phyloP scores from a whole-genome alignment of 1,284 basidiomycete genomes.

The Moesziomyces sp. region DNA sequence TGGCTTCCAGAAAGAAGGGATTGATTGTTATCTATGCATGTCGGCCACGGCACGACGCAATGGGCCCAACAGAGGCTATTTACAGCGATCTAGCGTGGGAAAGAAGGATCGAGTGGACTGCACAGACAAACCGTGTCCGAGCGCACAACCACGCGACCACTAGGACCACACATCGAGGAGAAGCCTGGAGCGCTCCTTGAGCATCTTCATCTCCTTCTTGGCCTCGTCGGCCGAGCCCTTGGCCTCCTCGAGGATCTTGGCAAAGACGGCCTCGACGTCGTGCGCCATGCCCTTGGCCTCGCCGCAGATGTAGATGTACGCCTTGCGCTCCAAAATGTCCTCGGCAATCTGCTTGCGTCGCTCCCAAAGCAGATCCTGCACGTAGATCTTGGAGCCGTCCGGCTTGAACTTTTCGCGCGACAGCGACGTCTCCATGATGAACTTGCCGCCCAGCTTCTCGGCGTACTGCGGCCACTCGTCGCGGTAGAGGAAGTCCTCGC shows the following conservation, averaged over 20 bases:
- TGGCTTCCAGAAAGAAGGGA: too few species aligned
- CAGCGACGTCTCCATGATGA: constrained; percentile 86
- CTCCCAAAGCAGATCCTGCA: constrained; percentile 77
- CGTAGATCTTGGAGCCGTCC: constrained; percentile 95
- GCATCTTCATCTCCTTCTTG: constrained; percentile 50
- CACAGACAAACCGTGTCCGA: too few species aligned
- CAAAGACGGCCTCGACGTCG: constrained; percentile 87
- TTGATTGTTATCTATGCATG: too few species aligned
- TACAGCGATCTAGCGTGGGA: too few species aligned
- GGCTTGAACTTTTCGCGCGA: constrained; percentile 80
- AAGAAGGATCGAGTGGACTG: too few species aligned
- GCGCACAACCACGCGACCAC: not conserved
- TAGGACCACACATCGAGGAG: constrained; percentile 50
- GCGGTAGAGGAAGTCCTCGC: constrained; percentile 90
- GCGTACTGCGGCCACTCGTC: constrained; percentile 93
- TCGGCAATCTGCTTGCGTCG: constrained; percentile 76
- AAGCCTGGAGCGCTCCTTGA: constrained; percentile 53
- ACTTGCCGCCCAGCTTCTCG: constrained; percentile 88
- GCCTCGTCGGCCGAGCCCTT: constrained; percentile 81
- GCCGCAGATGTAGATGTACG: constrained; percentile 80
- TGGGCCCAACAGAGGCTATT: too few species aligned
- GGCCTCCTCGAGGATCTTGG: constrained; percentile 87
- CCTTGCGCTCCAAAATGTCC: constrained; percentile 90
- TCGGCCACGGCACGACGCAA: too few species aligned
- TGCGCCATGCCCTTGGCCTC: constrained; percentile 97